Evolutionary conservation across 164 flowering plant genomes (phyloP), one percentile per base, ranked within the genome.

Genomic region (Vitis labrusca): DNA sequence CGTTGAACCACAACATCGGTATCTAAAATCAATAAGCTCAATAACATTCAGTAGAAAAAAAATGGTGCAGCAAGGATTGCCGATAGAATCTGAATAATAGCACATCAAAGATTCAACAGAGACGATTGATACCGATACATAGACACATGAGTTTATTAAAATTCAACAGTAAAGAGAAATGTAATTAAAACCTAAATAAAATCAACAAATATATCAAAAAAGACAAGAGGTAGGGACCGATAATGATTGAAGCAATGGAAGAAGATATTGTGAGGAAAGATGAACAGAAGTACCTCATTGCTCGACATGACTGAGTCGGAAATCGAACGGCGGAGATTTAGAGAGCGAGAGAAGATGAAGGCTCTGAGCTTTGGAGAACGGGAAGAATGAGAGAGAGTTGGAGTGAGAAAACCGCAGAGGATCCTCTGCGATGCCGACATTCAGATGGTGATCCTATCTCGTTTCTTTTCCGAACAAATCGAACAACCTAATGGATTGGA

Each of bases 391-490:
- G 78, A 56, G 53, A 69, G 17, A 30, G 59, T 32, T 63, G 63
- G 71, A 54, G 74, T 0, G 69, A 75, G 66, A 63, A 64, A 37
- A 37, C 44, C n/a, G 74, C 59, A 68, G 74, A 85, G 10, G 27
- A 81, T 16, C 23, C 86, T 82, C 81, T 78, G 89, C 83, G 83
- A 59, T 17, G 66, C 83, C 68, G 85, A 84, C 91, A 87, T 85
- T 63, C 74, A 71, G 63, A 48, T 32, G 64, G 12, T 15, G 23
- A 14, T 53, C 5, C n/a, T 1, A 23, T 23, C 27, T 23, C 27
- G 2, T 23, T 23, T 23, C 27, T 23, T 23, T 23, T 23, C 27
- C 27, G 27, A 23, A 23, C 27, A 0, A 23, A 23, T 23, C 27
- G 2, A 23, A 23, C 27, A 23, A 23, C 27, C 27, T 23, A 23